Conservation (phyloP, 495 filamentous ascomycete genomes). For the Xylaria venustula region DNA sequence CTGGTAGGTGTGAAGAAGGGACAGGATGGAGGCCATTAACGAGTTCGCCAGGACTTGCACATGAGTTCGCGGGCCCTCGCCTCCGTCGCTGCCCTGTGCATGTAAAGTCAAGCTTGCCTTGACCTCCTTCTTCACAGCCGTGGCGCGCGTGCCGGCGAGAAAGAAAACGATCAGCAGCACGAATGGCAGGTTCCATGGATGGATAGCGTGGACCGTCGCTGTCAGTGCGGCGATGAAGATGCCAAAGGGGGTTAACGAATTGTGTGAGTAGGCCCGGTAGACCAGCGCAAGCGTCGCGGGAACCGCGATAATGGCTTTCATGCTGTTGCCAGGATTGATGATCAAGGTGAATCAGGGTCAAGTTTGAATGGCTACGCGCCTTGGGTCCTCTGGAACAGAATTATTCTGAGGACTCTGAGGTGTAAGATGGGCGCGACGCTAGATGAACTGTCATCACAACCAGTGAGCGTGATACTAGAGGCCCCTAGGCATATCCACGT, state of each 20-base stretch:
- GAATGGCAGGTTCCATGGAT: conserved; percentile 91
- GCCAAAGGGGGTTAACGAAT: conserved; percentile 74
- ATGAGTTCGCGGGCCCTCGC: conserved; percentile 79
- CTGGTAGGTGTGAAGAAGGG: conserved; percentile 67
- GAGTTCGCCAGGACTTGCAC: conserved; percentile 93
- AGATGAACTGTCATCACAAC: background rate
- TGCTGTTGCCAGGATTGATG: no score
- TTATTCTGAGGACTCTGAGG: no score
- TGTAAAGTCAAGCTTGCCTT: conserved; percentile 80
- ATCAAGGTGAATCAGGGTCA: no score
- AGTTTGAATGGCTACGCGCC: no score
- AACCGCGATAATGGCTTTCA: conserved; percentile 71
- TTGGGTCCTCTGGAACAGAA: no score
- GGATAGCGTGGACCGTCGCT: conserved; percentile 75
- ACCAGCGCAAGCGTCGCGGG: conserved; percentile 62
- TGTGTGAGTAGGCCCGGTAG: conserved; percentile 67
- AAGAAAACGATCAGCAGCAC: conserved; percentile 82
- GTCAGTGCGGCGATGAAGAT: conserved; percentile 68
- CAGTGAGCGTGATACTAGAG: no score
- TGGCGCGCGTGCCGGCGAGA: conserved; percentile 76
- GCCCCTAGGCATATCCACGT: no score
- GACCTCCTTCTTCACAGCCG: conserved; percentile 82
- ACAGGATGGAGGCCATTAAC: conserved; percentile 69
- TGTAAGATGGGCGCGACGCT: no score
- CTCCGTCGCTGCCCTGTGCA: conserved; percentile 55